Evolutionary conservation across 306 rosid species (phyloP).

Genomic region (Cucumis melo): DNA sequence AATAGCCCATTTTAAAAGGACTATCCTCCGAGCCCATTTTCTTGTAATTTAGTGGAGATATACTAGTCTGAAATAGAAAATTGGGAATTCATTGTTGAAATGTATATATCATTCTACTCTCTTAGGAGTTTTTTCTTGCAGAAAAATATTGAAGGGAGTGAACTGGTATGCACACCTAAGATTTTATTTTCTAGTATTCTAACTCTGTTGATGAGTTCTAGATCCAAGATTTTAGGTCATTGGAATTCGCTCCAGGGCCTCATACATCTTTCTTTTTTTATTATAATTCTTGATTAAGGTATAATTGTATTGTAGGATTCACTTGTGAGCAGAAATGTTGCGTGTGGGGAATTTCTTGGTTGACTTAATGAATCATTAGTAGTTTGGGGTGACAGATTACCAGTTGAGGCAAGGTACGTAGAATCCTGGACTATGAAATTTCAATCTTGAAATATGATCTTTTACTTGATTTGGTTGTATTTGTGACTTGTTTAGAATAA

Average conservation of each 20-base stretch:
- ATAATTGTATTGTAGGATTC: constrained; percentile 41
- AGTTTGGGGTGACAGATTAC: constrained; percentile 68
- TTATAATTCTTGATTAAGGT: not conserved
- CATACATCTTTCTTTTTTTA: not conserved
- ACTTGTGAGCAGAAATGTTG: constrained; percentile 58
- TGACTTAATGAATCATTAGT: constrained; percentile 66
- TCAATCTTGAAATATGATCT: not conserved
- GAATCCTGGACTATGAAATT: constrained; percentile 1
- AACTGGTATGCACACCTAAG: constrained; percentile 38
- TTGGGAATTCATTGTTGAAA: constrained; percentile 93
- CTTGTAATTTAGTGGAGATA: constrained; percentile 71
- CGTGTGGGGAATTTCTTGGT: constrained; percentile 47
- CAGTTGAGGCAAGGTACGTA: constrained; percentile 66
- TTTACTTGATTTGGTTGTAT: not conserved
- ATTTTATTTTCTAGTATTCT: not conserved
- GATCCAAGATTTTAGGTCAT: not conserved
- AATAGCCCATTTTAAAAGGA: too few species aligned
- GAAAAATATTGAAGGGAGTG: constrained; percentile 40
- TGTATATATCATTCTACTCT: constrained; percentile 71
- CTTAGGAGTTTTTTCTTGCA: constrained; percentile 63
- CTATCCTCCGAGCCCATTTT: too few species aligned
- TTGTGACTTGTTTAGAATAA: not conserved
- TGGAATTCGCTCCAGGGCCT: not conserved
- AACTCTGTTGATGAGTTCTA: not conserved
- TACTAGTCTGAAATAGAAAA: constrained; percentile 92